Evolutionary conservation across 2,329 filamentous ascomycete genomes (phyloP).

Genomic region (Fusarium multiceps): DNA sequence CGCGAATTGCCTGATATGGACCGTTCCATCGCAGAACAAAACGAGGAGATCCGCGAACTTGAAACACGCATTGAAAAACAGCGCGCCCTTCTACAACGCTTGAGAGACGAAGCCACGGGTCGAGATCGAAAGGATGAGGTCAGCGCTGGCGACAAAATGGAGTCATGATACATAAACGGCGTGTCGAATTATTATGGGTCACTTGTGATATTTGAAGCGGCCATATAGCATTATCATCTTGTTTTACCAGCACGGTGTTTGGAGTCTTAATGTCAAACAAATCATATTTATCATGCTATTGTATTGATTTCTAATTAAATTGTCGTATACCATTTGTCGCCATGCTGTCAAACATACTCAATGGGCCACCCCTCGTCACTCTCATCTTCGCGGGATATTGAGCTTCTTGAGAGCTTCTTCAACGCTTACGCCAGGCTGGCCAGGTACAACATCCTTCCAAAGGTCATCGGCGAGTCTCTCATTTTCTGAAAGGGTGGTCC

Average conservation of each 20-base stretch:
- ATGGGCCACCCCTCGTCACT: neutral
- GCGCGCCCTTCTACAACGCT: slow-evolving; percentile 64
- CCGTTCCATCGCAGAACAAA: slow-evolving; percentile 74
- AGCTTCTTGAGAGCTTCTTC: slow-evolving; percentile 72
- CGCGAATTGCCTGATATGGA: slow-evolving; percentile 76
- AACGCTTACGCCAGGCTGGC: slow-evolving; percentile 69
- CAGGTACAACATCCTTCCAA: slow-evolving; percentile 77
- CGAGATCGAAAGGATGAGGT: slow-evolving; percentile 49
- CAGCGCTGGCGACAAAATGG: slow-evolving; percentile 54
- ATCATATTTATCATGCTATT: slow-evolving; percentile 22
- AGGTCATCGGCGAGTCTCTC: slow-evolving; percentile 69
- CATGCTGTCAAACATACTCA: neutral
- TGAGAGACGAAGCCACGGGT: slow-evolving; percentile 61
- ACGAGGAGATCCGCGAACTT: slow-evolving; percentile 74
- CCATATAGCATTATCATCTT: neutral
- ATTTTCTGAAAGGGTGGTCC: slow-evolving; percentile 74
- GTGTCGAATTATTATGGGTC: slow-evolving; percentile 16
- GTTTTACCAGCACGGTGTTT: slow-evolving; percentile 26
- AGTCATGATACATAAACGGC: slow-evolving; percentile 47
- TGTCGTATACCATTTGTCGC: neutral
- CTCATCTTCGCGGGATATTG: slow-evolving; percentile 51
- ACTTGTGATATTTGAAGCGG: neutral
- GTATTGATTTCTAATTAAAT: slow-evolving; percentile 18
- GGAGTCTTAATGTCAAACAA: slow-evolving; percentile 17
- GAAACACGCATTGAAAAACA: slow-evolving; percentile 73